phyloP scores from a whole-genome alignment of 176 grass and related monocot genomes.

The Paspalum notatum region DNA sequence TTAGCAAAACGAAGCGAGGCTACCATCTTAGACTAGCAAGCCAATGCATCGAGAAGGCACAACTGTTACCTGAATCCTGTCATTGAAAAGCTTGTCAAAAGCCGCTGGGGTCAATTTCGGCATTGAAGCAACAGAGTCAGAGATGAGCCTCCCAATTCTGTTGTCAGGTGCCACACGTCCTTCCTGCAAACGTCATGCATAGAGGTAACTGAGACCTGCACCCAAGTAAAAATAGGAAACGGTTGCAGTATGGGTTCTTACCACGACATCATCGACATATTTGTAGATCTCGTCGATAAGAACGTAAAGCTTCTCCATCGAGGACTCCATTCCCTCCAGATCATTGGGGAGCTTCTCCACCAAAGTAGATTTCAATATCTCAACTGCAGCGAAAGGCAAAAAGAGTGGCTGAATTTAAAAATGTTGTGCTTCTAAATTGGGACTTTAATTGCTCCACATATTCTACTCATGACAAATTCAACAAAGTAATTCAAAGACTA shows the following conservation, averaged over 20 bases:
- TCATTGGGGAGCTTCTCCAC: constrained; percentile 94
- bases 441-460: not conserved
- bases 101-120: constrained; percentile 74
- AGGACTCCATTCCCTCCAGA: constrained; percentile 88
- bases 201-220: not conserved
- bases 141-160: constrained; percentile 70
- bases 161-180: constrained; percentile 69
- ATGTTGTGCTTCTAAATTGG: not conserved
- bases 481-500: not conserved
- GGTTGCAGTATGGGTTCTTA: constrained; percentile 31
- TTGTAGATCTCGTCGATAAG: constrained; percentile 93
- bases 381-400: constrained; percentile 52
- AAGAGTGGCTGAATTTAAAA: not conserved
- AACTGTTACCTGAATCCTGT: constrained; percentile 73
- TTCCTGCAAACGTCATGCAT: constrained; percentile 57
- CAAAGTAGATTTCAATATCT: constrained; percentile 71
- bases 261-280: constrained; percentile 94
- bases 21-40: not conserved
- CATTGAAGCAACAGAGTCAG: constrained; percentile 71
- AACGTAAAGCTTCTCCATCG: constrained; percentile 74
- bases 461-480: not conserved
- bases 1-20: not conserved
- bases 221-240: not conserved
- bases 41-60: not conserved
- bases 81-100: constrained; percentile 94